A percentile compares a stretch with the other conserved stretches of the same genome.
phyloP scores from a whole-genome alignment of 495 filamentous ascomycete genomes.

The Saxispiralis lemnorum region DNA sequence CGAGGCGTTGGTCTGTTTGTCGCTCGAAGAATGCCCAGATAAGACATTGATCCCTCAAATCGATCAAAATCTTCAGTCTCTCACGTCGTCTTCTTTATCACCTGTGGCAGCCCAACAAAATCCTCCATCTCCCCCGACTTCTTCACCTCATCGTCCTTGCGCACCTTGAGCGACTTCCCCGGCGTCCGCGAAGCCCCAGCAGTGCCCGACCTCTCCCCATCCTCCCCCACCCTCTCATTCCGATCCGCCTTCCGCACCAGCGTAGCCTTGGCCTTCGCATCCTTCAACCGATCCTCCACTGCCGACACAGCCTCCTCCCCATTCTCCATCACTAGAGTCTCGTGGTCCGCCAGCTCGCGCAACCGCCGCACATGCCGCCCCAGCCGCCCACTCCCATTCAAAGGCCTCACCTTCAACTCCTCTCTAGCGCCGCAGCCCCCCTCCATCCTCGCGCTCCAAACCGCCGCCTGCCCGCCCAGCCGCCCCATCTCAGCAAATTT shows the following conservation, averaged over 20 bases:
- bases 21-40: background rate
- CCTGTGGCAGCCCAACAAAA: conserved; percentile 8
- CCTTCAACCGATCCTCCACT: conserved; percentile 67
- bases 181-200: too few relatives aligned
- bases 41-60: too few relatives aligned
- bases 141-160: conserved; percentile 1
- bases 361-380: conserved; percentile 54
- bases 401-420: conserved; percentile 21
- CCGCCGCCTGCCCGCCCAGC: conserved; percentile 60
- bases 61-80: background rate
- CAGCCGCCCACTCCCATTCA: conserved; percentile 46
- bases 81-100: background rate
- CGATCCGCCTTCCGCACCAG: conserved; percentile 33
- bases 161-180: background rate
- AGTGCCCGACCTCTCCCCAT: background rate
- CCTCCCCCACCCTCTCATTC: background rate
- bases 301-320: conserved; percentile 69
- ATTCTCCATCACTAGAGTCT: conserved; percentile 60
- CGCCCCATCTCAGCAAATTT: conserved; percentile 68
- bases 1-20: conserved; percentile 1
- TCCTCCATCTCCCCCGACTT: conserved; percentile 14
- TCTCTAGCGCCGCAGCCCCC: background rate
- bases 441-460: conserved; percentile 54
- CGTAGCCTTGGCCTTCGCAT: conserved; percentile 61
- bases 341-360: conserved; percentile 58